Base-by-base conservation (phyloP, 2,329 filamentous ascomycete genomes). In the Cryphonectria naterciae region DNA sequence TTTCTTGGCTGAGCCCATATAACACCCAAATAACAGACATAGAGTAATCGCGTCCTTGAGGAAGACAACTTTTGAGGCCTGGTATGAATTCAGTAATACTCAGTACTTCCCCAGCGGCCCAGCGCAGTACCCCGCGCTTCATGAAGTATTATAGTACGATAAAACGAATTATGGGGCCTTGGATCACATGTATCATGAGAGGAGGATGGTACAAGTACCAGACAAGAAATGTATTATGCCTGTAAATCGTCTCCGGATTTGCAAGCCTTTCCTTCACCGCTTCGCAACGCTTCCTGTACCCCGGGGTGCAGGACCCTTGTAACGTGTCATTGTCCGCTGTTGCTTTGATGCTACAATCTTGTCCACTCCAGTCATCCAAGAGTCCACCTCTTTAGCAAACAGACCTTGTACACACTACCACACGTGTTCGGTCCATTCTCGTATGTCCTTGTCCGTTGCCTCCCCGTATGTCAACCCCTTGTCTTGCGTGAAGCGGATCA, bases 361-460 rank as follows among this genome's bases (percentile, higher is more conserved):
- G 73, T 87, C 87, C 1, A 87, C 83, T 0, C 85, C 86, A 1
- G 85, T 87, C 85, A 87, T 86, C 86, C 85, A 88, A 1, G 81
- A 83, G 72, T 87, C 85, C 0, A 86, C 83, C 72, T 86, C 81
- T 70, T 83, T 84, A 0, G 80, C 79, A 37, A 87, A 73, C 13
- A 83, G 70, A 0, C 85, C 85, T 49, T 82, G 76, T 0, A 81
- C 80, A 67, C 83, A 85, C 4, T 84, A 79, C 35, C 81, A 76
- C 2, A 87, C 85, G 77, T 87, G 85, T 54, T 84, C 76, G 0
- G 83, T 85, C 85, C 85, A 87, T 17, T 74, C 72, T 4, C 79
- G 74, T 67, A 82, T 78, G 0, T 77, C 81, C 54, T 83, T 78
- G 8, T 79, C 74, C 0, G 81, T 85, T 2, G 83, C 78, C 74